Base-by-base conservation (phyloP, 176 grass and related monocot genomes). In the Aegilops bicornis region DNA sequence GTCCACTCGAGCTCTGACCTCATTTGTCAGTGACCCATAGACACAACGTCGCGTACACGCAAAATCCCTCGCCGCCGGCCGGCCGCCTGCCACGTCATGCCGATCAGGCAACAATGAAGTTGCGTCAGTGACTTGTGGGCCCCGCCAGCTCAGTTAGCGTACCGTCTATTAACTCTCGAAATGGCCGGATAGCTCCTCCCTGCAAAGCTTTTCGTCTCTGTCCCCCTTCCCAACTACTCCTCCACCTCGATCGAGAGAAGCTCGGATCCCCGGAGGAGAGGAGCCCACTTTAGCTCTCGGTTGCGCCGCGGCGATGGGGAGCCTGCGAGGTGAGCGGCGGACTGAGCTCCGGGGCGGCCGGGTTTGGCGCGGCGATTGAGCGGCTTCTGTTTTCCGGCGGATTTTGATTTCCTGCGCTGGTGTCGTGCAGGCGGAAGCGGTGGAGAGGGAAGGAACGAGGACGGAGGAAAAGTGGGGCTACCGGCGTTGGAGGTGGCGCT, bases 401-500 rank as follows among this genome's bases (percentile, higher is more conserved):
- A 6, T 22, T 68, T 25, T 45, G 8, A 32, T 62, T 69, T 33
- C 24, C n/a, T 43, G 33, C 17, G 36, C 35, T 47, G 37, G 71
- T 50, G 3, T 78, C 73, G 36, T 83, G 74, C 59, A 79, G 80
- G 66, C 15, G 74, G 63, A 48, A 48, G 45, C 43, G 82, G 23
- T 15, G 37, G 69, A 54, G 47, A 77, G 4, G 74, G 74, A 3
- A 33, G 8, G 17, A 33, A 17, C 47, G 75, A 62, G 29, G 67
- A 15, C 23, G 79, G 43, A 60, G 68, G 22, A 16, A 88, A 92
- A 76, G 88, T 93, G 20, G 89, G 94, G 15, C 78, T 93, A 31
- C 91, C 91, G 50, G 82, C 94, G 47, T 33, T 93, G 47, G 91
- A 95, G 13, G 48, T 95, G 25, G 65, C 81, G 47, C 48, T 81